phyloP scores from a whole-genome alignment of 768 basidiomycete genomes.

The Exidia glandulosa region DNA sequence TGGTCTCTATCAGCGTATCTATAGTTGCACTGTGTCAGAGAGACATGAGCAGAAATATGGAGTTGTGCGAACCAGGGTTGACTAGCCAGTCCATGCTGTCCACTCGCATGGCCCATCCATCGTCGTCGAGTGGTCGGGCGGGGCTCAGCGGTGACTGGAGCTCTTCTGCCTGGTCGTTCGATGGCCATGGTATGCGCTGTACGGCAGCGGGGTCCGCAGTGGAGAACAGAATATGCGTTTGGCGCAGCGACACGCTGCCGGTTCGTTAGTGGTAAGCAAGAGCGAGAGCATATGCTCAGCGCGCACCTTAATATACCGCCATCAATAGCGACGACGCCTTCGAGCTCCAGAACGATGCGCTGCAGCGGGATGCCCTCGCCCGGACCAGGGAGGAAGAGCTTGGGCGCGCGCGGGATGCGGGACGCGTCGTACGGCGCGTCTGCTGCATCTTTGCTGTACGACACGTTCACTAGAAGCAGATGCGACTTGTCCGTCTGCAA shows the following conservation, averaged over 20 bases:
- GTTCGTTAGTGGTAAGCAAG: not conserved
- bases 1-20: constrained; percentile 47
- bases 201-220: constrained; percentile 64
- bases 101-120: not conserved
- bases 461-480: constrained; percentile 62
- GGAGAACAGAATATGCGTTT: constrained; percentile 58
- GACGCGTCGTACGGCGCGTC: constrained; percentile 45
- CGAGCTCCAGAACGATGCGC: constrained; percentile 57
- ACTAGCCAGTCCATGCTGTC: not conserved
- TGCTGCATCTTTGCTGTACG: constrained; percentile 33
- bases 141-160: not conserved
- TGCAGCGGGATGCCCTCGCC: constrained; percentile 70
- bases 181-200: constrained; percentile 79
- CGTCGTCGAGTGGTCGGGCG: not conserved
- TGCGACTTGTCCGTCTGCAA: constrained; percentile 68
- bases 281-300: not conserved
- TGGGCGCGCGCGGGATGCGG: constrained; percentile 42
- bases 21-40: not conserved
- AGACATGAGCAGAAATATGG: too few relatives aligned
- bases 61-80: not conserved
- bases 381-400: constrained; percentile 64
- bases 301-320: constrained; percentile 59
- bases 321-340: constrained; percentile 73
- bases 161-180: constrained; percentile 21
- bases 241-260: constrained; percentile 63